Base-by-base conservation (phyloP, 164 flowering plant species). In the Buxus sempervirens region DNA sequence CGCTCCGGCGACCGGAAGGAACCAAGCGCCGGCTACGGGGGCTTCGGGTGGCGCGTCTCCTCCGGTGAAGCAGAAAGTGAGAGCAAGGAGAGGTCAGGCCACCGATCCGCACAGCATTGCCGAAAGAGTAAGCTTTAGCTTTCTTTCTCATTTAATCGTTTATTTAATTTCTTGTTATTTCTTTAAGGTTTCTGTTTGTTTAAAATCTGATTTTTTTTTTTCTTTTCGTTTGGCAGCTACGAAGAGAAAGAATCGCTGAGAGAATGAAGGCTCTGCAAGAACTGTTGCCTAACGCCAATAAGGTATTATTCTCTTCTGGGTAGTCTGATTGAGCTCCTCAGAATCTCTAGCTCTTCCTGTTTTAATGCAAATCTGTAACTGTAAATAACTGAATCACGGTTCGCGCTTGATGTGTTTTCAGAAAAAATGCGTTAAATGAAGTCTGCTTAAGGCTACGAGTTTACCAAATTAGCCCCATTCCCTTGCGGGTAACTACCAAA, bases 31-130 rank as follows among this genome's bases (percentile, higher is more conserved):
- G 76, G 72, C 79, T n/a, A 74, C 73, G 5, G 87, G 81, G 5
- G 68, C 84, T 0, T 74, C 75, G 24, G 82, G 82, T 0, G 84
- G 79, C 1, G 77, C 72, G 1, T 71, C 80, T 2, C 86, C 76
- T 22, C 89, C 83, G 60, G 76, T 85, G 21, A 77, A 77, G 63
- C 99, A 84, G 73, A 80, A 89, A 63, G 96, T 92, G 3, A 84
- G 99, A 72, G 99, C 99, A 7, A 72, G 97, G 66, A 82, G 99
- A 81, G 99, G 99, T 9, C 99, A 95, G 70, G 99, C 99, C 0
- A 95, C 99, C 23, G 99, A 92, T 60, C 99, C 99, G 2, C 99
- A 95, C 76, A 95, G 99, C 77, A 95, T 95, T 16, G 99, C 99
- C 58, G 99, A 95, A 86, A 80, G 99, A 68, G 99, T 95, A 73